Base-by-base conservation (phyloP, 352 stramenopile genomes). In the Paralagenidium karlingii region DNA sequence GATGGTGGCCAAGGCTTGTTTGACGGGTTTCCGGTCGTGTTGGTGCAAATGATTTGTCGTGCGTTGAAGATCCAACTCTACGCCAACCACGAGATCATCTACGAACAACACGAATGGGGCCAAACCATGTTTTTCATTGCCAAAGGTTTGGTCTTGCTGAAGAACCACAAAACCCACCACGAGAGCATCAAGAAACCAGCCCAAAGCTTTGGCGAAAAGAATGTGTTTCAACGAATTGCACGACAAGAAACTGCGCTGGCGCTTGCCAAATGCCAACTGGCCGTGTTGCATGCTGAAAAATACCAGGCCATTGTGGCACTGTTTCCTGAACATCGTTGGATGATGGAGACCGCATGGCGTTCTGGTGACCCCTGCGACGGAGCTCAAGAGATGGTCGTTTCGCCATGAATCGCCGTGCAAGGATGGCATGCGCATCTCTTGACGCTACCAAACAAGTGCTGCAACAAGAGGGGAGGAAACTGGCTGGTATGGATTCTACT, bases 71-170 rank as follows among this genome's bases (percentile, higher is more conserved):
- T 54, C 29, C 46, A 60, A 19, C 40, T 46, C 32, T 60, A 53
- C 38, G 37, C 39, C 6, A 38, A 47, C 20, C 26, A 46, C 28
- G 51, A 60, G 16, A 34, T 51, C 6, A 51, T 60, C 12, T 60
- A 56, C 41, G 51, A 60, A 21, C 46, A 60, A 38, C 36, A 44
- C 0, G 19, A 13, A 7, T 37, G 47, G 8, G 42, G 51, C 12
- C 32, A 31, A 8, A 32, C 39, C 30, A 55, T 60, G 51, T 60
- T 55, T 32, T 56, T 60, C 38, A 38, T 60, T 21, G 51, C 55
- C 37, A 49, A 31, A 34, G 51, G 51, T 8, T 24, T 40, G 8
- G n/a, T 40, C 13, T 15, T 40, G 6, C 25, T 40, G 34, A 13
- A 22, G 22, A 24, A 30, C 4, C 20, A 40, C 25, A 15, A 24